Evolutionary conservation across 106 monocot genomes (phyloP), one percentile per base, ranked within the genome.

Genomic region (Alisma plantagoaquatica): DNA sequence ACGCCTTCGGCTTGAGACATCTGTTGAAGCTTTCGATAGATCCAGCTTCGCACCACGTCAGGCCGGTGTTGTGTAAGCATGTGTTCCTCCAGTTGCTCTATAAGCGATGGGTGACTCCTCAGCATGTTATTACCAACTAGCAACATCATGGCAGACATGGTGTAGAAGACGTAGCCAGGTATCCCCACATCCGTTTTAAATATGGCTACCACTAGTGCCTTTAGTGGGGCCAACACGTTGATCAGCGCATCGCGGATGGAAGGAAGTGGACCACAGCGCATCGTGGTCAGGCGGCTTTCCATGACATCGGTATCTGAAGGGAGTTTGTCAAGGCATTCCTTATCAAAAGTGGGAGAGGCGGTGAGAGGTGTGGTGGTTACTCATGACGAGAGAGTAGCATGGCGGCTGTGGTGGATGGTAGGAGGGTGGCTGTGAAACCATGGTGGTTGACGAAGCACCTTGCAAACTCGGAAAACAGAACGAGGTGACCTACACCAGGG

Each of bases 401-500:
- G 64, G 46, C 69, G n/a, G n/a, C n/a, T n/a, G n/a, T n/a, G n/a
- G n/a, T n/a, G n/a, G n/a, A n/a, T n/a, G n/a, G n/a, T n/a, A 81
- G 27, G 70, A 88, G 30, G 53, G 82, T 82, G 47, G 49, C 64
- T 23, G 78, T 48, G 75, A 75, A 62, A 43, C 58, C 42, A 52
- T 88, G 64, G 29, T 46, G 51, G 32, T 9, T 7, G 26, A 48
- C 60, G 27, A 88, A 70, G 48, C 58, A 46, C 29, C 33, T 64
- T 33, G 78, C 78, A 21, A 88, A 52, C 60, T 75, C 72, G 4
- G 54, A 44, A 2, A 73, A 5, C 9, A 82, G 87, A 55, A 56
- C 67, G 54, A 88, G 70, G 73, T 82, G 88, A 23, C 88, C 88
- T 63, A 73, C 62, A 29, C 88, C 88, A 0, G 82, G 82, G 51